A percentile compares a stretch with the other conserved stretches of the same genome.
phyloP scores from a whole-genome alignment of 257 asterid species.

The Capsicum rhomboideum region DNA sequence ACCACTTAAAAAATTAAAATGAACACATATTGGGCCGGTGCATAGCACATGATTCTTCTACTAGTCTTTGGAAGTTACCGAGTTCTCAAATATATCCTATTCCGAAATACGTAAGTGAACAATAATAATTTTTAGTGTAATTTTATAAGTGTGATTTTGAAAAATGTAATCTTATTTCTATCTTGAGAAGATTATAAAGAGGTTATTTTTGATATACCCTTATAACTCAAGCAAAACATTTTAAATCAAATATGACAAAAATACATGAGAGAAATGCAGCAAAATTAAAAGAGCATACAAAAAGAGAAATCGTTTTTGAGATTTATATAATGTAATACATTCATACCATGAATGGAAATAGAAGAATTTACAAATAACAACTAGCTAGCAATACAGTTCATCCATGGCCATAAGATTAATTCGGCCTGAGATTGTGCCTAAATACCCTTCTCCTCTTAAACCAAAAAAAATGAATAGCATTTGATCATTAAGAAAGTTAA shows the following conservation, averaged over 20 bases:
- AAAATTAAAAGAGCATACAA: background rate
- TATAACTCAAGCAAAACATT: background rate
- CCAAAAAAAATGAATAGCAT: background rate
- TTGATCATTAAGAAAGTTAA: background rate
- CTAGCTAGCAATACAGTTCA: background rate
- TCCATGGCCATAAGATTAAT: background rate
- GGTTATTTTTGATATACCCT: background rate
- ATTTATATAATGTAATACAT: background rate
- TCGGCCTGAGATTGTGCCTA: background rate
- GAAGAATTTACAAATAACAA: background rate
- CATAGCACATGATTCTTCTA: background rate
- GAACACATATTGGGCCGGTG: background rate
- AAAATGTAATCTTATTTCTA: too few species aligned
- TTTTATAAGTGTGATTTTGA: too few species aligned
- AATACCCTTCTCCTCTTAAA: background rate
- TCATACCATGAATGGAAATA: background rate
- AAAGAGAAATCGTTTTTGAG: background rate
- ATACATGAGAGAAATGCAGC: background rate
- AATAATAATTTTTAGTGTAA: too few species aligned
- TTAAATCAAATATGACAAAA: background rate
- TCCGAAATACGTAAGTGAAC: too few species aligned
- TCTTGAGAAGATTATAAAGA: too few species aligned
- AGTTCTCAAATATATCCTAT: too few species aligned
- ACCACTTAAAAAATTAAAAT: background rate
- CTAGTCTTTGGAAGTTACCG: background rate